Evolutionary conservation across 164 flowering plant species (phyloP).

Genomic region (Aristolochia californica): DNA sequence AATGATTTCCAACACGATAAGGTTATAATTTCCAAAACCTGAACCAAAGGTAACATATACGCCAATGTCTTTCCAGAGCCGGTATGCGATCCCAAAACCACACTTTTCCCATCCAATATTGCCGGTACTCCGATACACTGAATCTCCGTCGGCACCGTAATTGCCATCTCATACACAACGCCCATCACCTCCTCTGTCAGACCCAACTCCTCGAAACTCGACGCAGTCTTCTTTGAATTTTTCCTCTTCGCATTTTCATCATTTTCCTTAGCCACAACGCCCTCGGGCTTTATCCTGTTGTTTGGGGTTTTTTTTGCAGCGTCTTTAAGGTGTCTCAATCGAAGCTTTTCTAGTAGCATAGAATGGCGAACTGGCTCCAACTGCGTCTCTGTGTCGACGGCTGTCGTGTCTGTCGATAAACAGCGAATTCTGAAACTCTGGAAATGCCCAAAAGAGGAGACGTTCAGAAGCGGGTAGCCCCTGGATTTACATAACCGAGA

Average conservation of each 20-base stretch:
- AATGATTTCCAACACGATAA: too few species aligned
- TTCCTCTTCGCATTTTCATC: conserved; percentile 9
- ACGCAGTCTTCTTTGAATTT: conserved; percentile 13
- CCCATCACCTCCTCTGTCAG: conserved; percentile 77
- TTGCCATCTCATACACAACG: conserved; percentile 65
- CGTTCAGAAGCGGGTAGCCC: conserved; percentile 11
- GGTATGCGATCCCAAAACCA: conserved; percentile 94
- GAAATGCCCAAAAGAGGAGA: conserved; percentile 25
- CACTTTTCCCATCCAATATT: conserved; percentile 66
- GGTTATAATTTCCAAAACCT: conserved; percentile 29
- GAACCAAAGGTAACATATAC: conserved; percentile 89
- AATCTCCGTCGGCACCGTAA: conserved; percentile 86
- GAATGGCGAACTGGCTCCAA: conserved; percentile 49
- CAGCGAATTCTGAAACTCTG: conserved; percentile 50
- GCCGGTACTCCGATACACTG: conserved; percentile 81
- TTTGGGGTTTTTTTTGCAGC: conserved; percentile 18
- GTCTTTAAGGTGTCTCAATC: conserved; percentile 69
- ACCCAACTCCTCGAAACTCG: conserved; percentile 68
- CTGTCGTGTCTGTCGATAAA: conserved; percentile 24
- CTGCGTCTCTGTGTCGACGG: conserved; percentile 15
- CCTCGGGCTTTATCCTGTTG: not conserved
- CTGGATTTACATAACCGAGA: conserved; percentile 26
- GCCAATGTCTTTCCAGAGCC: conserved; percentile 97
- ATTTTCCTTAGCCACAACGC: conserved; percentile 5
- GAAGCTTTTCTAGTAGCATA: conserved; percentile 60